Conservation (phyloP, 1,139 yeast species). For the Scheffersomyces insectosa region DNA sequence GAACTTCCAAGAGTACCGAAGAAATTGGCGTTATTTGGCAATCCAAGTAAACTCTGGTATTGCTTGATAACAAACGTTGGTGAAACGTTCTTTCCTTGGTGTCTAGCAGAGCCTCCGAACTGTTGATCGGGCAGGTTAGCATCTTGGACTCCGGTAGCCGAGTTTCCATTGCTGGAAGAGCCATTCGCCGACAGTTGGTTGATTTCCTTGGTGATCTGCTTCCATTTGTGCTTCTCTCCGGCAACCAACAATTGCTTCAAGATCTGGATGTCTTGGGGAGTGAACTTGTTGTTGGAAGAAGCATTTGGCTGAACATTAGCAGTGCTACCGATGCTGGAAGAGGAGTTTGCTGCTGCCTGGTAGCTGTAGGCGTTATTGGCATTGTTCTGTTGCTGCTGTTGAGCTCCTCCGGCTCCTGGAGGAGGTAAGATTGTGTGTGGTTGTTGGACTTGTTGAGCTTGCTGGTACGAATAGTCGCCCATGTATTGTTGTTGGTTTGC, state of each 20-base stretch:
- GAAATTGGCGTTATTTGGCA: conserved; percentile 39
- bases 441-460: conserved; percentile 7
- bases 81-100: conserved; percentile 35
- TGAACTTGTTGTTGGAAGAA: conserved; percentile 22
- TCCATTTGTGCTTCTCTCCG: conserved; percentile 50
- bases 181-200: conserved; percentile 25
- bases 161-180: conserved; percentile 8
- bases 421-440: conserved; percentile 1
- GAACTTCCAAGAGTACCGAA: conserved; percentile 44
- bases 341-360: background rate
- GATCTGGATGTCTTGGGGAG: conserved; percentile 39
- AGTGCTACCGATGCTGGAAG: conserved; percentile 1
- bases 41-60: conserved; percentile 41
- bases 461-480: conserved; percentile 16
- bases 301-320: background rate
- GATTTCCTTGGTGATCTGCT: conserved; percentile 47
- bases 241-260: conserved; percentile 39
- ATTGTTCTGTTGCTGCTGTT: background rate
- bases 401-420: background rate
- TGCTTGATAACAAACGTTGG: conserved; percentile 50
- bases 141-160: conserved; percentile 8
- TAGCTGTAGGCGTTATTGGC: conserved; percentile 1
- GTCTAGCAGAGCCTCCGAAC: conserved; percentile 8
- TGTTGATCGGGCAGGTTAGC: background rate
- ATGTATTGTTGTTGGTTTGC: conserved; percentile 8